Evolutionary conservation across 768 basidiomycete species (phyloP), one percentile per base, ranked within the genome.

Genomic region (Mycena albidolilacea): DNA sequence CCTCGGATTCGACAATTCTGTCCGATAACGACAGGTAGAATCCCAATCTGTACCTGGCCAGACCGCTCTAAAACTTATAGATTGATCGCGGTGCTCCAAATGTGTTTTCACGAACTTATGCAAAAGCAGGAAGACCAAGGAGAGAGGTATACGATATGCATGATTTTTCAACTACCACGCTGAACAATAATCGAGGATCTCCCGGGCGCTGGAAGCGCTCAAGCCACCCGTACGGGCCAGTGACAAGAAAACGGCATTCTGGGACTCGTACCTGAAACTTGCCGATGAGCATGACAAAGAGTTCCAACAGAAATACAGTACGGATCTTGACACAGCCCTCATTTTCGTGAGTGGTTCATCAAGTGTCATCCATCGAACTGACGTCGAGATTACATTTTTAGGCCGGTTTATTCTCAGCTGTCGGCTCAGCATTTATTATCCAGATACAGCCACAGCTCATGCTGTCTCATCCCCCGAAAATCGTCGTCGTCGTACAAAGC

Each of bases 351-450:
- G 70, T 57, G 39, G 8, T 57, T 9, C 23, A 54, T 21, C 37
- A 19, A 17, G 44, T 14, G 1, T 35, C 5, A 30, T n/a, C 5
- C 23, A 12, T n/a, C 10, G 41, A 23, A 2, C 3, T n/a, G 21
- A 12, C 11, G 10, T 57, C 7, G 7, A 21, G 5, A 21, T 55
- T 64, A 2, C 30, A 15, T 1, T 46, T 7, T 10, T 12, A 64
- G 62, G 62, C 69, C 9, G 62, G 69, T 64, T n/a, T 70, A 1
- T 70, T 70, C 62, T 70, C 69, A 7, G 69, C 69, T 44, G 62
- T 70, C 17, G 46, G 43, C 35, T 70, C 69, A 3, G 69, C 68
- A 41, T 65, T 54, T n/a, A 65, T 54, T 21, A 58, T 58, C 8
- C 65, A 67, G 37, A 58, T 67, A 2, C 39, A 66, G 14, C 39